Evolutionary conservation across 768 basidiomycete genomes (phyloP).

Genomic region (Lepiota venenata): DNA sequence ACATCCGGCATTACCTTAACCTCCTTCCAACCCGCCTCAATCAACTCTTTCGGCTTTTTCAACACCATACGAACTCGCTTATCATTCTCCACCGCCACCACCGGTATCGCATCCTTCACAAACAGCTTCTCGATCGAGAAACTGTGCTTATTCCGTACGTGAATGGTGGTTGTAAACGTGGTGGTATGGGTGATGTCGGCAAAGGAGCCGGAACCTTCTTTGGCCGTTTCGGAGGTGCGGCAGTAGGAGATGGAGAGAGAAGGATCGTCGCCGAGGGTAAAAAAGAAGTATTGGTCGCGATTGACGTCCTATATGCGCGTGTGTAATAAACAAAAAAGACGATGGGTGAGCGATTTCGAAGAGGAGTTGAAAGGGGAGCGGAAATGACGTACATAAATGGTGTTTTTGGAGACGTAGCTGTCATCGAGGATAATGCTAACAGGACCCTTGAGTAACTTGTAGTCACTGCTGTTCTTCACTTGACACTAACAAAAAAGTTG

Average conservation of each 20-base stretch:
- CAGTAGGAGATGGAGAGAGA: constrained; percentile 42
- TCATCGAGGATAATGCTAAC: constrained; percentile 58
- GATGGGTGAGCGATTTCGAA: too few species aligned
- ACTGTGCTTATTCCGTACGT: constrained; percentile 44
- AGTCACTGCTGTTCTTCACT: constrained; percentile 57
- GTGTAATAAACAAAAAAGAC: neutral
- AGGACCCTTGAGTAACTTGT: constrained; percentile 49
- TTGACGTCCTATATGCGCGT: constrained; percentile 36
- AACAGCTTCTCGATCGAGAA: constrained; percentile 41
- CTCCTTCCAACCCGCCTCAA: constrained; percentile 37
- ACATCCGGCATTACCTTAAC: constrained; percentile 20
- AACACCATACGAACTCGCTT: constrained; percentile 42
- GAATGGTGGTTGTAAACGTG: constrained; percentile 41
- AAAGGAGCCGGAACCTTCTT: constrained; percentile 36
- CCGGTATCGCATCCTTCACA: constrained; percentile 46
- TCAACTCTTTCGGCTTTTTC: constrained; percentile 42
- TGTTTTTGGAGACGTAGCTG: constrained; percentile 50
- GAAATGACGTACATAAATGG: constrained; percentile 32
- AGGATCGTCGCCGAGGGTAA: constrained; percentile 49
- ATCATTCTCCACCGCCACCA: constrained; percentile 26
- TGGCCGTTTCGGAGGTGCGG: constrained; percentile 32
- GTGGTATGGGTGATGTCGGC: constrained; percentile 41
- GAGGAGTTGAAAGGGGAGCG: too few species aligned
- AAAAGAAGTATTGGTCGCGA: constrained; percentile 47
- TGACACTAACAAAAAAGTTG: constrained; percentile 28